Percentiles rank a stretch among this genome's conserved stretches.
Conservation (phyloP, 148 eudicot species). For the Fagopyrum esculentum region DNA sequence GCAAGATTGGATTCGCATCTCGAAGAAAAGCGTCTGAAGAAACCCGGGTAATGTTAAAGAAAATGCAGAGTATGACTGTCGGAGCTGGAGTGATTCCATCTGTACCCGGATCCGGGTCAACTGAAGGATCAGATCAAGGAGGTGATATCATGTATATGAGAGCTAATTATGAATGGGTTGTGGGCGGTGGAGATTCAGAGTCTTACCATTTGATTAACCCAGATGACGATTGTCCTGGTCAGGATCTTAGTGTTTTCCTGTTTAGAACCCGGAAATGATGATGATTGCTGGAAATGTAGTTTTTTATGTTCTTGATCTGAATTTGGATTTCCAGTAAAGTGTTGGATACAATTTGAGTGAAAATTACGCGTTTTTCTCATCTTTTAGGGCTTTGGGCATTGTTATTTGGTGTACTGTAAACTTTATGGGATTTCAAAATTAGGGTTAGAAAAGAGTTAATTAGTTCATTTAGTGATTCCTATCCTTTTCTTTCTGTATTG, state of each 20-base stretch:
- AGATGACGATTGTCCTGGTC: slow-evolving; percentile 50
- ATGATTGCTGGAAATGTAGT: neutral
- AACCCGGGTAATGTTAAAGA: slow-evolving; percentile 39
- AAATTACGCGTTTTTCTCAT: slow-evolving; percentile 13
- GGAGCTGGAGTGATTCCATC: slow-evolving; percentile 80
- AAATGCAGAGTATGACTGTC: slow-evolving; percentile 59
- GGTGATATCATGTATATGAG: slow-evolving; percentile 83
- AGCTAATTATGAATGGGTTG: slow-evolving; percentile 77
- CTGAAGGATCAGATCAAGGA: neutral
- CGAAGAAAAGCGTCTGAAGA: slow-evolving; percentile 42
- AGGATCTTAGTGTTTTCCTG: slow-evolving; percentile 81
- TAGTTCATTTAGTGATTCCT: neutral
- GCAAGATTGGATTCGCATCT: slow-evolving; percentile 66
- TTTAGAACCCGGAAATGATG: slow-evolving; percentile 33
- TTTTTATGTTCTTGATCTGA: neutral
- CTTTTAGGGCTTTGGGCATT: neutral
- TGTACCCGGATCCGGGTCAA: neutral
- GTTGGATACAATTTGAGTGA: neutral
- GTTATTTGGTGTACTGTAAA: neutral
- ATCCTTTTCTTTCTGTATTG: neutral
- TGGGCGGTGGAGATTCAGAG: slow-evolving; percentile 72
- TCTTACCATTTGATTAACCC: slow-evolving; percentile 74
- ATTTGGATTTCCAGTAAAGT: neutral
- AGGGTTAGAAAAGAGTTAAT: neutral
- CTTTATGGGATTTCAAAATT: slow-evolving; percentile 5